Base-by-base conservation (phyloP, 306 rosid species). In the Erythrophleum fordii region DNA sequence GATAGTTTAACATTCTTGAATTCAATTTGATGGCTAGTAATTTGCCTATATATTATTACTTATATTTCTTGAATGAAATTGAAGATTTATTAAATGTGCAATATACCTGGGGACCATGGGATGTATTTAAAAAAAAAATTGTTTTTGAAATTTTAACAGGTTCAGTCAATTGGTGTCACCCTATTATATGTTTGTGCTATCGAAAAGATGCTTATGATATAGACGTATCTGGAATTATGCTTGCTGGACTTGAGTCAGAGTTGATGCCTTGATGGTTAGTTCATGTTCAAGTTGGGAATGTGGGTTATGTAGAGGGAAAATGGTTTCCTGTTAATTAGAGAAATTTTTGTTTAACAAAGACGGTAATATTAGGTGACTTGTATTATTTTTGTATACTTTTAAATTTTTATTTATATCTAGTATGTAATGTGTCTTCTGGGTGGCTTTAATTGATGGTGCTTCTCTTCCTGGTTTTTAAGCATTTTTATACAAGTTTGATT, bases 251-350 rank as follows among this genome's bases (percentile, higher is more conserved):
- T 55, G 26, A 55, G 61, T 55, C 22, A 55, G 61, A 20, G 28
- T 55, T 55, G 61, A 55, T 55, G 29, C 29, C 61, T 55, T 8
- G 81, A 68, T 35, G 12, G 65, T 35, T 29, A 17, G 61, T 61
- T 76, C 72, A 61, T 61, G 20, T 45, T 61, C 17, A 26, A 17
- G n/a, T 5, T 49, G 62, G 64, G 41, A 72, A 8, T 31, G 17
- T 49, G 76, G 26, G 13, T 29, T 69, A 28, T 70, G 39, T 46
- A 8, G 60, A 46, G 60, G 44, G 48, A 51, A 52, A 72, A n/a
- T 31, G 28, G 12, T 51, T 71, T 49, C 62, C 11, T 29, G 61
- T 71, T 71, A 29, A 29, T 9, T 71, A 29, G 28, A 71, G 61
- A 23, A 44, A 56, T 5, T 14, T 4, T 48, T 68, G 31, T 44